Evolutionary conservation across 2,329 filamentous ascomycete genomes (phyloP).

Genomic region (Botrytis elliptica): DNA sequence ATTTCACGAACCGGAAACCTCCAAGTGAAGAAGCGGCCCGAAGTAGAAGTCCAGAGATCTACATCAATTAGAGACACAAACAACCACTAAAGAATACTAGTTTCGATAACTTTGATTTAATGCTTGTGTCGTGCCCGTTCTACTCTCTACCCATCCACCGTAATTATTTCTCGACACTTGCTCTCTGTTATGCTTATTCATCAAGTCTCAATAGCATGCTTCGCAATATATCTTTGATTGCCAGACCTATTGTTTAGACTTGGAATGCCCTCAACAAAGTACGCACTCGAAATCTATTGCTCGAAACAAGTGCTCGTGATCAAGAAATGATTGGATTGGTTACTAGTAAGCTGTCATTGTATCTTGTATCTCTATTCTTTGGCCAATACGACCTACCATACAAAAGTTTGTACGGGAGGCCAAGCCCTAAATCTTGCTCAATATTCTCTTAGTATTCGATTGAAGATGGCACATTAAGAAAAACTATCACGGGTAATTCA

Average conservation of each 20-base stretch:
- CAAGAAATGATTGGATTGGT: not conserved
- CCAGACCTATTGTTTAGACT: not conserved
- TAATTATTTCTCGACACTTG: not conserved
- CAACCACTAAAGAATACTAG: not conserved
- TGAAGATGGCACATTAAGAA: not conserved
- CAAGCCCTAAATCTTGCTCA: not conserved
- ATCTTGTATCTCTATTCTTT: not conserved
- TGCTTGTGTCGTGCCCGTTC: not conserved
- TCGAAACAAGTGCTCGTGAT: not conserved
- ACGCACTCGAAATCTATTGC: not conserved
- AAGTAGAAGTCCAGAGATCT: not conserved
- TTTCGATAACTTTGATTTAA: conserved; percentile 5
- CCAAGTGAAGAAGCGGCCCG: not conserved
- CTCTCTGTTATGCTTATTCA: not conserved
- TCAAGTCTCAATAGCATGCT: not conserved
- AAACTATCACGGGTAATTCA: not conserved
- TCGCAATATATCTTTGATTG: not conserved
- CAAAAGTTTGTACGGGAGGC: not conserved
- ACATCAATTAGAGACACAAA: not conserved
- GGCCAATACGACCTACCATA: not conserved
- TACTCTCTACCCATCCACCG: not conserved
- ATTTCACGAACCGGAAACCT: not conserved
- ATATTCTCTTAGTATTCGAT: not conserved
- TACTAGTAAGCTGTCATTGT: not conserved
- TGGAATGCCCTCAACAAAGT: not conserved